Percentiles rank a stretch among this genome's conserved stretches.
These are phyloP conservation scores for Hypoxylon rickii DNA, from an alignment of 495 filamentous ascomycete species.

Conservation along the genomic window DNA sequence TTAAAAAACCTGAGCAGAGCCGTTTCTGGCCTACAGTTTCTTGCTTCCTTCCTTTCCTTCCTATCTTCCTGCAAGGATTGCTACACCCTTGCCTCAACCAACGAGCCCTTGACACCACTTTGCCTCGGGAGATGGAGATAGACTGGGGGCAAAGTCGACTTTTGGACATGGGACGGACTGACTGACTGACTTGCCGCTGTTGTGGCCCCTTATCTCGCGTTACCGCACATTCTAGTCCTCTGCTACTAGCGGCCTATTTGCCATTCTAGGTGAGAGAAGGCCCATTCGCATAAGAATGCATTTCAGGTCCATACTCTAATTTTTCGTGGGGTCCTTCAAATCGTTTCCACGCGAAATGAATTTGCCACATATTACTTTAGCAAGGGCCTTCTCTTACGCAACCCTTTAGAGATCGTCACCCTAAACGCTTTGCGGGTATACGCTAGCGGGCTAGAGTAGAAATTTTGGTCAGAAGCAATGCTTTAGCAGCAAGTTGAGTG, in stretches of 20 bases:
- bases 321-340: conserved; percentile 8
- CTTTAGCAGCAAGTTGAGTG: not conserved
- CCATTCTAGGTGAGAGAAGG: conserved; percentile 26
- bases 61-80: conserved; percentile 33
- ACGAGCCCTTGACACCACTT: conserved; percentile 8
- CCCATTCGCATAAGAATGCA: conserved; percentile 21
- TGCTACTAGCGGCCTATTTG: conserved; percentile 7
- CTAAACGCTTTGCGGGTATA: conserved; percentile 59
- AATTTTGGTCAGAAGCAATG: conserved; percentile 20
- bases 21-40: conserved; percentile 28
- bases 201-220: conserved; percentile 12
- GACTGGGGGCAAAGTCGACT: conserved; percentile 25
- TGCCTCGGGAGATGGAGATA: conserved; percentile 26
- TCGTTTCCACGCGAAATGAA: conserved; percentile 27
- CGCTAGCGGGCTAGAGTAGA: conserved; percentile 45
- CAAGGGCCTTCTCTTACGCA: conserved; percentile 5
- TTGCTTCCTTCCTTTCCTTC: no score
- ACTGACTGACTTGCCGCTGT: conserved; percentile 34
- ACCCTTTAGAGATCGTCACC: conserved; percentile 4
- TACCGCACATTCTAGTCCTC: conserved; percentile 13
- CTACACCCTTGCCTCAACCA: conserved; percentile 34
- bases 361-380: conserved; percentile 11
- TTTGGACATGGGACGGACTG: no score
- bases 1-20: conserved; percentile 25
- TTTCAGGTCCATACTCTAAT: conserved; percentile 19